Base-by-base conservation (phyloP, 2,329 filamentous ascomycete species). In the Akanthomyces dipterigenus region DNA sequence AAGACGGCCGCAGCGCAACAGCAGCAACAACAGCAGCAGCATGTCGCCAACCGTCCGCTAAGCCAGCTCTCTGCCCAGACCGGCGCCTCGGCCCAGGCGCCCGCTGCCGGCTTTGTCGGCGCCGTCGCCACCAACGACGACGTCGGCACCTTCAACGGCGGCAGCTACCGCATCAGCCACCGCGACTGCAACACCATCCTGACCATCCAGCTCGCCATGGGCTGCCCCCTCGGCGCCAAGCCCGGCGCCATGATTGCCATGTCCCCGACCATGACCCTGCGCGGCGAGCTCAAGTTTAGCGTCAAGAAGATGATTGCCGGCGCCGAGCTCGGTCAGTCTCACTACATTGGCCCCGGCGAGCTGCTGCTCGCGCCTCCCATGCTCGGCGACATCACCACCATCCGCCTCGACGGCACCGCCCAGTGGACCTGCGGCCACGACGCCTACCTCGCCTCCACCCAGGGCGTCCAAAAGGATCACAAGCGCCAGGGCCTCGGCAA, bases 141-240 rank as follows among this genome's bases (percentile, higher is more conserved):
- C 67, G 85, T 96, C 1, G 95, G 95, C n/a, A 95, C 89, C 0
- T 99, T 98, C 79, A 98, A 98, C 71, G 95, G 95, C 18, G 95
- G 95, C 14, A 93, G 90, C 70, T 99, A 93, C 72, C 84, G 95
- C 48, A 92, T 98, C 71, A 95, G 90, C 69, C 95, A 99, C 71
- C 83, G 95, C 24, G 92, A 97, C 73, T 88, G 86, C 62, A 99
- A 98, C 73, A 92, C 90, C 1, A 88, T 97, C 66, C 75, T 97
- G 64, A 98, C 93, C 0, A 76, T 97, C 24, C 93, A 97, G 73
- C 77, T 98, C 50, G 93, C 93, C 14, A 89, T 95, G 72, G 92
- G 92, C 2, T 96, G 91, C 68, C 93, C 93, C 0, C 74, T 98
- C 56, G 81, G 80, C 24, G 91, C 86, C 3, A 95, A 91, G 71